These are phyloP conservation scores for Dioscorea alata DNA, from an alignment of 106 monocot species.

Conservation along the genomic window DNA sequence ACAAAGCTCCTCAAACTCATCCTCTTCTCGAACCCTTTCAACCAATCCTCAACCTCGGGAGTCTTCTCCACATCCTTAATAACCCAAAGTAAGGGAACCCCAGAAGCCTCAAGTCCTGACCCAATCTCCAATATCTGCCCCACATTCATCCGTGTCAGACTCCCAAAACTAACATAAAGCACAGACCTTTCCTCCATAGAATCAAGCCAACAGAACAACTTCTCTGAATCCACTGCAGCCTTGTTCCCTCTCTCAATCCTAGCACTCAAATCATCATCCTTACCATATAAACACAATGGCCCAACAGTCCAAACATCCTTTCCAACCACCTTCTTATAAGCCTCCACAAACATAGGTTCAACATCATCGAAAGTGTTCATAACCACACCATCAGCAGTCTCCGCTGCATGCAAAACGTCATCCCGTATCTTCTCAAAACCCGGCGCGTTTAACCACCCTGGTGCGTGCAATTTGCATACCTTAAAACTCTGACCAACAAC, in stretches of 20 bases:
- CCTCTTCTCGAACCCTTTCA: constrained; percentile 33
- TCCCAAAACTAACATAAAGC: constrained; percentile 53
- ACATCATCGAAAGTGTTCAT: constrained; percentile 56
- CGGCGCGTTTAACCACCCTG: not conserved
- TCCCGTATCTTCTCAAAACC: constrained; percentile 1
- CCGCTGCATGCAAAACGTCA: constrained; percentile 6
- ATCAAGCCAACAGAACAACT: constrained; percentile 40
- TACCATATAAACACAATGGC: constrained; percentile 31
- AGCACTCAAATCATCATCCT: constrained; percentile 8
- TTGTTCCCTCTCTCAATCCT: constrained; percentile 31
- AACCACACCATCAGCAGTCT: constrained; percentile 35
- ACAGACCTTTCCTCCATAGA: constrained; percentile 26
- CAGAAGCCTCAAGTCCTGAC: constrained; percentile 34
- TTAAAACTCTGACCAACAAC: constrained; percentile 4
- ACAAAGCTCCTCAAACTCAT: constrained; percentile 16
- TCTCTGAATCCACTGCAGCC: constrained; percentile 13
- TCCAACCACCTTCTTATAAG: constrained; percentile 22
- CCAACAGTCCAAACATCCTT: constrained; percentile 55
- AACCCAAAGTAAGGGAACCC: constrained; percentile 52
- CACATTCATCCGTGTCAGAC: not conserved
- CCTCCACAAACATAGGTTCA: constrained; percentile 28
- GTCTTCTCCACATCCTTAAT: constrained; percentile 25
- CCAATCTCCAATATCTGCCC: constrained; percentile 53
- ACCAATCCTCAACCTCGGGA: constrained; percentile 28
- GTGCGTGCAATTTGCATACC: constrained; percentile 21